These are phyloP conservation scores for Fusarium sp. DNA, from an alignment of 2,329 filamentous ascomycete genomes.

Conservation along the genomic window DNA sequence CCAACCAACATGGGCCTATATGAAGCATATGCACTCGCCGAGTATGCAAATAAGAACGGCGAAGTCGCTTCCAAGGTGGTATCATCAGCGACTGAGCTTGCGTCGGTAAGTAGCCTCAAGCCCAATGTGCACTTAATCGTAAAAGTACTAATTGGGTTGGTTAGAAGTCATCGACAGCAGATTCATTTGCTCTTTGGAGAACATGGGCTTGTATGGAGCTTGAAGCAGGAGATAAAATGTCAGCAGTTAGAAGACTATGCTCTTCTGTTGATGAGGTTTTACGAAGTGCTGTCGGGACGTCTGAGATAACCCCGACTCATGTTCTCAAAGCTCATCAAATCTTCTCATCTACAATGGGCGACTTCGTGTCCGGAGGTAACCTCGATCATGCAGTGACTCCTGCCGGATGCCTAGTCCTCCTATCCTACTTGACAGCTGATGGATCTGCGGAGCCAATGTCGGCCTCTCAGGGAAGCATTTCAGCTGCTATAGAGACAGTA, in stretches of 20 bases:
- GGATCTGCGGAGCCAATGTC: conserved; percentile 60
- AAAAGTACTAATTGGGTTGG: conserved; percentile 14
- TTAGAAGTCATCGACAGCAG: conserved; percentile 37
- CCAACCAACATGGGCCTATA: conserved; percentile 77
- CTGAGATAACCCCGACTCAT: conserved; percentile 51
- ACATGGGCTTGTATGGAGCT: conserved; percentile 79
- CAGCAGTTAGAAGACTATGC: conserved; percentile 58
- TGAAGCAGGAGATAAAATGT: conserved; percentile 50
- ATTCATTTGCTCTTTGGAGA: conserved; percentile 64
- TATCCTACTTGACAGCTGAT: conserved; percentile 72
- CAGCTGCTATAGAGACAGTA: conserved; percentile 60
- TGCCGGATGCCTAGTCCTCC: conserved; percentile 73
- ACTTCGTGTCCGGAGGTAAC: conserved; percentile 65
- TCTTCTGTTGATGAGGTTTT: conserved; percentile 52
- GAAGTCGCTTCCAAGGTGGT: conserved; percentile 75
- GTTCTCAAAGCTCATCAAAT: conserved; percentile 68
- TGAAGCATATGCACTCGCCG: conserved; percentile 82
- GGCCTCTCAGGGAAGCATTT: conserved; percentile 67
- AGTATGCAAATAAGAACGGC: conserved; percentile 69
- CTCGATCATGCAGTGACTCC: conserved; percentile 64
- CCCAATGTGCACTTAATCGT: not conserved
- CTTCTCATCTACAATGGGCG: conserved; percentile 67
- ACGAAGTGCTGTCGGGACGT: conserved; percentile 28
- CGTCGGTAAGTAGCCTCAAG: conserved; percentile 47
- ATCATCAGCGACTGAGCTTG: conserved; percentile 68